phyloP scores from a whole-genome alignment of 2,329 filamentous ascomycete genomes.

The Colletotrichum liriopes region DNA sequence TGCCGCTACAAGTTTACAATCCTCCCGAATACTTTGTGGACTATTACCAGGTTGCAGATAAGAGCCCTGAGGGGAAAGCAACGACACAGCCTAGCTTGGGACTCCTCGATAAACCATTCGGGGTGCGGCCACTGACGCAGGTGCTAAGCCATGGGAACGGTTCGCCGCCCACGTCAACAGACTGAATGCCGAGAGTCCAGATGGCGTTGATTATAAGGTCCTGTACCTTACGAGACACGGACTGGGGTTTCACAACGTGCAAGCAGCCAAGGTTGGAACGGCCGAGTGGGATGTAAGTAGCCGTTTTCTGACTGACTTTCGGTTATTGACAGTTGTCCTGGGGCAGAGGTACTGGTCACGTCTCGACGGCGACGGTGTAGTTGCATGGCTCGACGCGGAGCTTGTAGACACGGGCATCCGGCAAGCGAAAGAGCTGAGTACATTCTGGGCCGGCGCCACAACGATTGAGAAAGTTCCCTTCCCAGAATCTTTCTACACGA shows the following conservation, averaged over 20 bases:
- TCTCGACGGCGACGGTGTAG: constrained; percentile 56
- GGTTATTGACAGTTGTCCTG: not conserved
- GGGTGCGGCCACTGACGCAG: constrained; percentile 40
- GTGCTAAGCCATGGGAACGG: constrained; percentile 66
- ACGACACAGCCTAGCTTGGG: constrained; percentile 66
- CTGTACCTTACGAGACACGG: constrained; percentile 71
- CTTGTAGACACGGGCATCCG: constrained; percentile 67
- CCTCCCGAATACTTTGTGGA: constrained; percentile 14
- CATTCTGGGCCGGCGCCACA: constrained; percentile 66
- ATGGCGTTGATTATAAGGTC: constrained; percentile 67
- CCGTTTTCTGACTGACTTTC: not conserved
- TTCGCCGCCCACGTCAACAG: constrained; percentile 63
- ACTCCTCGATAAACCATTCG: constrained; percentile 65
- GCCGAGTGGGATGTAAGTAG: constrained; percentile 67
- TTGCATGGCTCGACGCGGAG: constrained; percentile 60
- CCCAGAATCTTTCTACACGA: constrained; percentile 70
- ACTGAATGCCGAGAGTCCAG: constrained; percentile 60
- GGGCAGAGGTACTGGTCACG: constrained; percentile 55
- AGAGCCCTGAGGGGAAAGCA: constrained; percentile 48
- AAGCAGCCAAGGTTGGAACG: constrained; percentile 70
- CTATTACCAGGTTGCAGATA: constrained; percentile 45
- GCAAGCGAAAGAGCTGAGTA: constrained; percentile 67
- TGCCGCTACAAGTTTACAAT: constrained; percentile 34
- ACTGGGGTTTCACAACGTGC: constrained; percentile 65
- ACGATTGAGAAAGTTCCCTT: constrained; percentile 63